Percentiles rank a stretch among this genome's conserved stretches.
Evolutionary conservation across 495 filamentous ascomycete species (phyloP).

Genomic region (Usnea hakonensis): DNA sequence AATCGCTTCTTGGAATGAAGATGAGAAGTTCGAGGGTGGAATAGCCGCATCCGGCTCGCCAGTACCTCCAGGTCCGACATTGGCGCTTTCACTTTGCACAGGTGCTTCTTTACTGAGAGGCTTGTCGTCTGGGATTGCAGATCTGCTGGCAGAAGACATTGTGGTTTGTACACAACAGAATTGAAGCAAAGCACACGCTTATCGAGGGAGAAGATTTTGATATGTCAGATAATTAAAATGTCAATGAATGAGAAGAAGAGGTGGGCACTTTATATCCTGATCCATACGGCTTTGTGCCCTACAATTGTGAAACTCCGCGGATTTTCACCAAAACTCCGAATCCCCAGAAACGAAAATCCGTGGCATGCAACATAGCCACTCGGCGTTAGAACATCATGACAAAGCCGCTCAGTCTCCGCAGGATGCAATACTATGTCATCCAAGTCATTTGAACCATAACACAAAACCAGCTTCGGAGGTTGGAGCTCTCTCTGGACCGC

Average conservation of each 20-base stretch:
- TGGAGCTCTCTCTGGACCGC: too few relatives aligned
- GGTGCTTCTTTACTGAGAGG: not conserved
- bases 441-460: too few relatives aligned
- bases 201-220: not conserved
- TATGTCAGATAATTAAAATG: not conserved
- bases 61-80: not conserved
- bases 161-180: not conserved
- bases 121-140: not conserved
- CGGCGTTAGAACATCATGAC: too few relatives aligned
- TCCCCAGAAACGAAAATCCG: not conserved
- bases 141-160: not conserved
- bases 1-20: slow-evolving; percentile 17
- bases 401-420: too few relatives aligned
- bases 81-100: not conserved
- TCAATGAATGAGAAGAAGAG: not conserved
- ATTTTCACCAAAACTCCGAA: not conserved
- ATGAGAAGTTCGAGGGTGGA: not conserved
- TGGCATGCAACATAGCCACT: too few relatives aligned
- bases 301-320: not conserved
- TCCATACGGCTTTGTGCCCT: not conserved
- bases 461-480: too few relatives aligned
- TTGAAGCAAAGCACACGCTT: not conserved
- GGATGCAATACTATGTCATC: too few relatives aligned
- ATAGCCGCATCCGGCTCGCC: not conserved
- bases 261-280: not conserved